Evolutionary conservation across 2,329 filamentous ascomycete genomes (phyloP), one percentile per base, ranked within the genome.

Genomic region (Bretziella fagacearum): DNA sequence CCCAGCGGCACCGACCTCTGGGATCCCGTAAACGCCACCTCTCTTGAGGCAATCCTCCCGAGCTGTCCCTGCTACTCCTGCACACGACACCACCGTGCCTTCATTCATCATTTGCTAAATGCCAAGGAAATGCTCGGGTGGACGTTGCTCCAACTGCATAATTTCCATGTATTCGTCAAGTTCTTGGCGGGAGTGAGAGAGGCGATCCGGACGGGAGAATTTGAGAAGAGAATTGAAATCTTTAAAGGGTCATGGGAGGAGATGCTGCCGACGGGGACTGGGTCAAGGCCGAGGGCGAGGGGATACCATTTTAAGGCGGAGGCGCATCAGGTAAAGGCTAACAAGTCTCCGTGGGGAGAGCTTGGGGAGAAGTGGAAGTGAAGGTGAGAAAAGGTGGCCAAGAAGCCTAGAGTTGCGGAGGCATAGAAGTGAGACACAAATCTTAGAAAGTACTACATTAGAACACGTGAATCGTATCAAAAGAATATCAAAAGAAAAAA

Each of bases 41-140:
- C 3, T 66, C 69, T 3, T 75, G 82, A 32, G 58, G n/a, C n/a
- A n/a, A n/a, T 84, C 1, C 60, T 62, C 0, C 79, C 89, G 0
- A 65, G 62, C 13, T 98, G 91, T 60, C 55, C 63, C 44, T 98
- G 91, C 68, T 89, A 93, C 60, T 69, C 85, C 18, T 98, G 91
- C 67, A 74, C 68, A 2, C 73, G 73, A 15, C 89, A 96, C 60
- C 85, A 94, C 62, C 70, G 80, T 43, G 89, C 91, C 0, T 98
- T 84, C 61, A 58, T 98, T 29, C 81, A 86, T 53, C 91, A 98
- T 60, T 70, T 96, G 1, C 73, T 98, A 4, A 71, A 76, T 40
- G 86, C 91, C 1, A 93, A 87, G 58, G 91, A 98, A 62, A 96
- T 98, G 91, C 75, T 95, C 3, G 89, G 81, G 20, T 98, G 91